Conservation (phyloP, 176 grass and related monocot species). For the Eleusine indica region DNA sequence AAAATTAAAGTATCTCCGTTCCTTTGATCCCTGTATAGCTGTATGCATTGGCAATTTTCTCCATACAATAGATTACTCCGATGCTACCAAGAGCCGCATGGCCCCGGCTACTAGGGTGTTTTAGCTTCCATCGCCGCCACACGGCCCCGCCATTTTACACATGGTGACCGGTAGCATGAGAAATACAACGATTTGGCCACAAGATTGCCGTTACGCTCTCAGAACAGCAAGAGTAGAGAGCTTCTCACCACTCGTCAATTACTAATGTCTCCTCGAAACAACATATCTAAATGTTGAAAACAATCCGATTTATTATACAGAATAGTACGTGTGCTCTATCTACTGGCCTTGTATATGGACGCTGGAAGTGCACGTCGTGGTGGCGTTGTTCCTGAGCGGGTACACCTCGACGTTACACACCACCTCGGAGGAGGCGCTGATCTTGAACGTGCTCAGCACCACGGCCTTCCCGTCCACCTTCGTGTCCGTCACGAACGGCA, state of each 20-base stretch:
- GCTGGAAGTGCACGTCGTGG: conserved; percentile 34
- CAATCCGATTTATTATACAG: not conserved
- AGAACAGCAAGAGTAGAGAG: too few species aligned
- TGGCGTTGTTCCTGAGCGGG: not conserved
- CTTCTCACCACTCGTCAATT: not conserved
- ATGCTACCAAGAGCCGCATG: too few species aligned
- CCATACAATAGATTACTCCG: too few species aligned
- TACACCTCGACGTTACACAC: conserved; percentile 21
- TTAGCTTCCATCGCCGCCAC: too few species aligned
- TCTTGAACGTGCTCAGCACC: conserved; percentile 41
- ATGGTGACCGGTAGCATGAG: too few species aligned
- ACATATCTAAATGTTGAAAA: not conserved
- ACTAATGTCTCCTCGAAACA: not conserved
- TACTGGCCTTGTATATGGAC: conserved; percentile 27
- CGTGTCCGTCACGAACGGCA: conserved; percentile 51
- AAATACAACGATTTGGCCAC: too few species aligned
- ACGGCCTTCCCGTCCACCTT: conserved; percentile 47
- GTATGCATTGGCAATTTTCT: too few species aligned
- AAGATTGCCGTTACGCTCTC: too few species aligned
- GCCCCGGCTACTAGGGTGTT: too few species aligned
- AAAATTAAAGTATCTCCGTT: too few species aligned
- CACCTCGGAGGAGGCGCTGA: conserved; percentile 34
- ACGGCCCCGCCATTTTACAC: too few species aligned
- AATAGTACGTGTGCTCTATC: not conserved
- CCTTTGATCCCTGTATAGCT: too few species aligned